These are phyloP conservation scores for Rostrohypoxylon terebratum DNA, from an alignment of 495 filamentous ascomycete species.

Conservation along the genomic window DNA sequence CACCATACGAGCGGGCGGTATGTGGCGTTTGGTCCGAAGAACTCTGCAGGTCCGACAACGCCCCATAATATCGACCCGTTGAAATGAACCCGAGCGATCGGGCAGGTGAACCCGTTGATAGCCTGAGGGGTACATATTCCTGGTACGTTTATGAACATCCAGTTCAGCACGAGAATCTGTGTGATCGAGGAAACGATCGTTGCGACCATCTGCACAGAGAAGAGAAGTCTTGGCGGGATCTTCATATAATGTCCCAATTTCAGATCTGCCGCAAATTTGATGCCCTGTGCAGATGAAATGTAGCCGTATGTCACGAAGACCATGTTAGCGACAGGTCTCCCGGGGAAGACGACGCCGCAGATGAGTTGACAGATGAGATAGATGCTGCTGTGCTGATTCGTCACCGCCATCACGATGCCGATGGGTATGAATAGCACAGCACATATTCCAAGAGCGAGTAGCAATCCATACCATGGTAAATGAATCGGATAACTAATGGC, in stretches of 20 bases:
- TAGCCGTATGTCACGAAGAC: slow-evolving; percentile 89
- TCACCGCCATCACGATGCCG: slow-evolving; percentile 87
- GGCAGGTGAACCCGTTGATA: slow-evolving; percentile 88
- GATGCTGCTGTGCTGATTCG: slow-evolving; percentile 83
- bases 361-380: slow-evolving; percentile 87
- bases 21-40: slow-evolving; percentile 78
- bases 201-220: slow-evolving; percentile 82
- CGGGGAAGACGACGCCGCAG: slow-evolving; percentile 80
- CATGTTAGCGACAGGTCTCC: slow-evolving; percentile 87
- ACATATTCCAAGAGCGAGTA: slow-evolving; percentile 80
- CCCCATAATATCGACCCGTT: slow-evolving; percentile 92
- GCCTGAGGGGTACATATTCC: slow-evolving; percentile 81
- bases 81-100: slow-evolving; percentile 88
- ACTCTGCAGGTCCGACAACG: slow-evolving; percentile 79
- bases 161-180: slow-evolving; percentile 85
- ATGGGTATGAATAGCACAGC: slow-evolving; percentile 80
- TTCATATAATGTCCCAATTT: slow-evolving; percentile 96
- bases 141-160: slow-evolving; percentile 85
- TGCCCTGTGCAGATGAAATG: slow-evolving; percentile 83
- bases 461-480: slow-evolving; percentile 79
- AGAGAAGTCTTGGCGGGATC: slow-evolving; percentile 84
- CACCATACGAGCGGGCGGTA: slow-evolving; percentile 80
- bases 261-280: slow-evolving; percentile 87
- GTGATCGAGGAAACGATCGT: slow-evolving; percentile 82
- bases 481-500: slow-evolving; percentile 74